Percentiles rank a stretch among this genome's conserved stretches.
phyloP scores from a whole-genome alignment of 2,329 filamentous ascomycete species.

The Stromatinia cepivora region DNA sequence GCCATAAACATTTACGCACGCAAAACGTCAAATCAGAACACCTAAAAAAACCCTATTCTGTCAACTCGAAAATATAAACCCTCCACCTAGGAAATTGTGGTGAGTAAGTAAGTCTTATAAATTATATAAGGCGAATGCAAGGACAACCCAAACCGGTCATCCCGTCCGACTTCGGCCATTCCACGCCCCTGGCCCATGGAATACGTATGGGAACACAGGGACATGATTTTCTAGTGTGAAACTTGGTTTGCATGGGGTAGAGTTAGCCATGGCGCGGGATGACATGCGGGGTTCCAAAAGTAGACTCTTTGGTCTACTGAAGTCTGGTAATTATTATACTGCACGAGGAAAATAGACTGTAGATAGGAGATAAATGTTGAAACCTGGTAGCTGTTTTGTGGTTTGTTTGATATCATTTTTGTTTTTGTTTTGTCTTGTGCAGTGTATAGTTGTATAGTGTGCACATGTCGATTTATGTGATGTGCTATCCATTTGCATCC shows the following conservation, averaged over 20 bases:
- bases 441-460: not conserved
- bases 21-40: too few relatives aligned
- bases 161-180: slow-evolving; percentile 6
- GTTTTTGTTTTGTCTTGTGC: not conserved
- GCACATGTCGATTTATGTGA: not conserved
- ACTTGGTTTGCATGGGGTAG: slow-evolving; percentile 1
- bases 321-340: not conserved
- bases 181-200: slow-evolving; percentile 10
- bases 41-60: too few relatives aligned
- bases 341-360: not conserved
- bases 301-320: not conserved
- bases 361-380: not conserved
- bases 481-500: not conserved
- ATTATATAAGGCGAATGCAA: not conserved
- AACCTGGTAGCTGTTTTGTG: not conserved
- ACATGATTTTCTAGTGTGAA: not conserved
- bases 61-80: not conserved
- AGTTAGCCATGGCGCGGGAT: not conserved
- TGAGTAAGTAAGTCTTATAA: not conserved
- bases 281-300: not conserved
- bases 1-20: too few relatives aligned
- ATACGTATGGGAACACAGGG: not conserved
- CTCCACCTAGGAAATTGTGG: not conserved
- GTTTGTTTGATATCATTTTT: not conserved
- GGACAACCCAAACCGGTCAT: not conserved